phyloP scores from a whole-genome alignment of 2,329 filamentous ascomycete genomes.

The Diaporthe destruens region DNA sequence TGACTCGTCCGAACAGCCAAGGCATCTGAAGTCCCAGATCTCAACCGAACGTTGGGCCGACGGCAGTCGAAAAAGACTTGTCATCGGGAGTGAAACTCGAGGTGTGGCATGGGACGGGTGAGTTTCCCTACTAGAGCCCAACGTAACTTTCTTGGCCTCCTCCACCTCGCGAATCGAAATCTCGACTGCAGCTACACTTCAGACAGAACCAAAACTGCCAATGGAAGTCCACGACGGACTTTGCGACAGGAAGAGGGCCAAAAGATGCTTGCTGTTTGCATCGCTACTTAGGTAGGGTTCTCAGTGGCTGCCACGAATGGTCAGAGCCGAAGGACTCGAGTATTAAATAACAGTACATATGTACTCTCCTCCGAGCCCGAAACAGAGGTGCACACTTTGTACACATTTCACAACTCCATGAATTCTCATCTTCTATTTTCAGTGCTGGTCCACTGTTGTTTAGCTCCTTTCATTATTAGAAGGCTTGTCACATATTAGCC shows the following conservation, averaged over 20 bases:
- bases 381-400: no score
- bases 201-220: conserved; percentile 29
- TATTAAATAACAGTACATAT: conserved; percentile 12
- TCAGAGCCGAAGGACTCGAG: neutral
- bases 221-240: neutral
- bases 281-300: neutral
- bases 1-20: conserved; percentile 25
- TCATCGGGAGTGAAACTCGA: conserved; percentile 9
- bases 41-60: neutral
- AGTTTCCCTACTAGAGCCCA: neutral
- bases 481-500: neutral
- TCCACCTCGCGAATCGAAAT: neutral
- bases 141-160: conserved; percentile 2
- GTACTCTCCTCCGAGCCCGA: neutral
- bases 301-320: neutral
- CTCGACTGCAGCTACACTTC: neutral
- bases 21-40: conserved; percentile 12
- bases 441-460: conserved; percentile 20
- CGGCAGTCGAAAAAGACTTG: conserved; percentile 19
- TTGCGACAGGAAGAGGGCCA: neutral
- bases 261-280: neutral
- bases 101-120: conserved; percentile 12
- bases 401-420: neutral
- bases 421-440: neutral
- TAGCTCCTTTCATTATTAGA: neutral